Conservation (phyloP, 768 basidiomycete species). For the Termitomyces sp. region DNA sequence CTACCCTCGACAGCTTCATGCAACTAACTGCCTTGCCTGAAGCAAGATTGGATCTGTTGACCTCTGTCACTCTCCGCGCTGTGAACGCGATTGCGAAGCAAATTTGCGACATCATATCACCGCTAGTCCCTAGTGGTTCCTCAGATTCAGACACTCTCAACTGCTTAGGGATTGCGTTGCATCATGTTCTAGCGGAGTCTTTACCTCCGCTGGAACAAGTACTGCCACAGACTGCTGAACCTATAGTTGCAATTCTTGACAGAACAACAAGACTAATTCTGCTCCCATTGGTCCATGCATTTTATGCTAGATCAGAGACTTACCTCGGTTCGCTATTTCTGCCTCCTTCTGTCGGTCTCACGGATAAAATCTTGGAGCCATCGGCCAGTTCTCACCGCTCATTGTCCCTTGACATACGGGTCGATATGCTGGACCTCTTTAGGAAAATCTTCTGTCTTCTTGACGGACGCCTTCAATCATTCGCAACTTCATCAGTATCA, state of each 20-base stretch:
- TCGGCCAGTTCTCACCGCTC: slow-evolving; percentile 5
- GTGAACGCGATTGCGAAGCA: slow-evolving; percentile 25
- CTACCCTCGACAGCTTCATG: slow-evolving; percentile 27
- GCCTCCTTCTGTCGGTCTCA: slow-evolving; percentile 3
- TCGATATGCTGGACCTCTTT: slow-evolving; percentile 26
- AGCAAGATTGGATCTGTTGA: slow-evolving; percentile 22
- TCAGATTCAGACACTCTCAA: slow-evolving; percentile 21
- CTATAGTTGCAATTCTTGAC: slow-evolving; percentile 16
- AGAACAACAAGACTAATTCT: slow-evolving; percentile 15
- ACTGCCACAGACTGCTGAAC: slow-evolving; percentile 7
- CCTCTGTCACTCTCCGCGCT: slow-evolving; percentile 27
- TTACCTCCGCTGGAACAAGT: slow-evolving; percentile 16
- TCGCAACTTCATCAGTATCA: slow-evolving; percentile 14
- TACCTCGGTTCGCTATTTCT: slow-evolving; percentile 15
- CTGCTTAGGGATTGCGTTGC: slow-evolving; percentile 15
- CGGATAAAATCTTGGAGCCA: slow-evolving; percentile 8
- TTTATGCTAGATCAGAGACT: slow-evolving; percentile 12
- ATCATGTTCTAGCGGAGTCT: slow-evolving; percentile 17
- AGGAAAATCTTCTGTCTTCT: slow-evolving; percentile 20
- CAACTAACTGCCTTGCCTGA: slow-evolving; percentile 25
- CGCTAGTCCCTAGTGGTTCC: background rate
- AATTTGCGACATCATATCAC: slow-evolving; percentile 11
- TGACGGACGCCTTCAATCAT: slow-evolving; percentile 8
- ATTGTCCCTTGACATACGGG: slow-evolving; percentile 24
- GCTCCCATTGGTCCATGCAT: slow-evolving; percentile 15